Percentiles rank a stretch among this genome's conserved stretches.
These are phyloP conservation scores for Avena insularis DNA, from an alignment of 176 grass and related monocot genomes.

Conservation along the genomic window DNA sequence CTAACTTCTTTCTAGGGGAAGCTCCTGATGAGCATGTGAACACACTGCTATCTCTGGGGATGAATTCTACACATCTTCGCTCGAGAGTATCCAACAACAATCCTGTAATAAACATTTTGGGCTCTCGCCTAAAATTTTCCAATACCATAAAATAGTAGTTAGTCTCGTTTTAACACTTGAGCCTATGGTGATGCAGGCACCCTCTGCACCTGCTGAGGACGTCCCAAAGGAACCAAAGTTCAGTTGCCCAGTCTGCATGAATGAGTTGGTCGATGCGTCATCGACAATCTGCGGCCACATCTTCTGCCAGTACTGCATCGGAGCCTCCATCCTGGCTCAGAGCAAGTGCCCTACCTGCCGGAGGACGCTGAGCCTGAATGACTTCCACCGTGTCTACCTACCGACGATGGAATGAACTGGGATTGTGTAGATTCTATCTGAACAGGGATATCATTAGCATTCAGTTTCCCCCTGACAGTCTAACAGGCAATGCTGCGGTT, in stretches of 20 bases:
- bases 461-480: constrained; percentile 16
- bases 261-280: no score
- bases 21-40: constrained; percentile 53
- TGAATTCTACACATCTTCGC: constrained; percentile 36
- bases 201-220: constrained; percentile 44
- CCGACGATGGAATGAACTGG: constrained; percentile 57
- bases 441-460: constrained; percentile 18
- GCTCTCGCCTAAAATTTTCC: constrained; percentile 13
- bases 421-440: constrained; percentile 5
- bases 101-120: constrained; percentile 33
- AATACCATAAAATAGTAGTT: neutral
- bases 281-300: no score
- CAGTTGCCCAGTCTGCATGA: no score
- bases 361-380: constrained; percentile 49
- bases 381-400: constrained; percentile 81
- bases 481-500: neutral
- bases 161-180: constrained; percentile 21
- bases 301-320: no score
- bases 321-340: neutral
- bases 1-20: constrained; percentile 45
- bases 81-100: neutral
- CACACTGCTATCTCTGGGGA: constrained; percentile 45
- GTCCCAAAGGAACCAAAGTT: constrained; percentile 15
- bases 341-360: constrained; percentile 90
- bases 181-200: constrained; percentile 18